Evolutionary conservation across 2,329 filamentous ascomycete species (phyloP), one percentile per base, ranked within the genome.

Genomic region (Proliferodiscus dingleyae): DNA sequence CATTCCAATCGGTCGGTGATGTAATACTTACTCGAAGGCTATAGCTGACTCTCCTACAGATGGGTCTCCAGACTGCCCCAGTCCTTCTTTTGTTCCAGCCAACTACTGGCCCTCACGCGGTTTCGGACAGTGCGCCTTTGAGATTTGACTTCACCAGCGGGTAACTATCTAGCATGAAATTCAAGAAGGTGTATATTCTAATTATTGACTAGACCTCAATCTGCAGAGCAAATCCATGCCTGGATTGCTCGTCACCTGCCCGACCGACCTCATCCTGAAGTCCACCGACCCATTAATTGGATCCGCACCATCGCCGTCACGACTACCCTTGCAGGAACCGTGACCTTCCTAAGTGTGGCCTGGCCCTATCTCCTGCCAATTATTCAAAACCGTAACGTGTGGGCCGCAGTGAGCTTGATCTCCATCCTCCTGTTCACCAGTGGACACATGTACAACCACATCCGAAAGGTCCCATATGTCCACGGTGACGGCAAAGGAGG

Each of bases 401-500:
- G 93, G 93, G 90, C 91, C 19, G 88, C 87, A 18, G 68, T 94
- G 60, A 95, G 87, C 67, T 72, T 98, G 56, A 89, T 97, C 60
- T 75, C 83, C 11, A 90, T 98, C 52, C 78, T 98, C 33, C 74
- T 96, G 47, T 98, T 97, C 70, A 96, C 86, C 37, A 93, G 87
- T 59, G 94, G 93, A 30, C 90, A 97, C 69, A 98, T 98, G 94
- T 98, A 94, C 77, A 98, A 97, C 68, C 90, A 96, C 64, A 98
- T 98, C 63, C 81, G 94, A 58, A 91, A 93, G 66, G 88, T 94
- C 2, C 93, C 93, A 2, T 98, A 98, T 60, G 89, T 97, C 24
- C 76, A 82, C 33, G 87, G 85, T 33, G 83, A 97, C 64, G 88
- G 89, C 19, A 81, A 78, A 44, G 93, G 93, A 15, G 89, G 89